A percentile compares a stretch with the other conserved stretches of the same genome.
Conservation (phyloP, 192 early-diverging fungal species). For the Backusella circina region DNA sequence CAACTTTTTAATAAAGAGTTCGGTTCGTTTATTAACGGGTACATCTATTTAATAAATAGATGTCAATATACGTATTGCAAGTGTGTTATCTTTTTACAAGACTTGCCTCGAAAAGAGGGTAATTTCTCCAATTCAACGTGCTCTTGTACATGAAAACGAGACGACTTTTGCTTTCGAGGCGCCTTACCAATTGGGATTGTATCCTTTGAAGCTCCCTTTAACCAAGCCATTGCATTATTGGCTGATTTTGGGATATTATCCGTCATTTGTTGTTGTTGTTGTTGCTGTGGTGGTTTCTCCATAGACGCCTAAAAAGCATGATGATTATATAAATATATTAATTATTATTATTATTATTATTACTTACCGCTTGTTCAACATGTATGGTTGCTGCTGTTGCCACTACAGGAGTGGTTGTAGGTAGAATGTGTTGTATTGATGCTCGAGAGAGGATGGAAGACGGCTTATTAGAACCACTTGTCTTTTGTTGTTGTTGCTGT, state of each 20-base stretch:
- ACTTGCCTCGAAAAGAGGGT: conserved; percentile 66
- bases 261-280: neutral
- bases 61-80: neutral
- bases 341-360: neutral
- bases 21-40: conserved; percentile 74
- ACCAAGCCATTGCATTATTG: conserved; percentile 35
- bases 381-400: neutral
- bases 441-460: conserved; percentile 1
- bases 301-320: neutral
- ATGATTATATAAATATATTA: neutral
- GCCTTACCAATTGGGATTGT: conserved; percentile 75
- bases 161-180: conserved; percentile 80
- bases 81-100: neutral
- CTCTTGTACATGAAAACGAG: conserved; percentile 77
- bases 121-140: conserved; percentile 74
- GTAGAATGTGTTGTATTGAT: conserved; percentile 3
- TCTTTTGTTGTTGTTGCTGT: neutral
- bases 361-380: neutral
- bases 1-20: conserved; percentile 88
- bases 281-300: neutral
- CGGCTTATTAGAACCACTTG: neutral
- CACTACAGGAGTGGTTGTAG: neutral
- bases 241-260: neutral
- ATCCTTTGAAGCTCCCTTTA: conserved; percentile 58
- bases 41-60: conserved; percentile 57